Percentiles rank a stretch among this genome's conserved stretches.
phyloP scores from a whole-genome alignment of 176 grass and related monocot genomes.

The Musa beccarii region DNA sequence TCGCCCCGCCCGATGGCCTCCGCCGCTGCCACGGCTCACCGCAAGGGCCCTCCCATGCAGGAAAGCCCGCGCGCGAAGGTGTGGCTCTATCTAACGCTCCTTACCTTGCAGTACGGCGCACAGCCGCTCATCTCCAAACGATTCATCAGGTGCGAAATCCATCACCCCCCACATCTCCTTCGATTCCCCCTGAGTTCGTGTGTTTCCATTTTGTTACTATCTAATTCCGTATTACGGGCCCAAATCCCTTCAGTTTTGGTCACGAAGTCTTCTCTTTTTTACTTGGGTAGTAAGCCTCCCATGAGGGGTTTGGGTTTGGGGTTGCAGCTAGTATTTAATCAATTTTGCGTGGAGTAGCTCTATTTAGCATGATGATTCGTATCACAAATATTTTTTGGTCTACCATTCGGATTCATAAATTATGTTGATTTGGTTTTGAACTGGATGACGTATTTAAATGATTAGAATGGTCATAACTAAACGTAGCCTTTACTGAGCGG shows the following conservation, averaged over 20 bases:
- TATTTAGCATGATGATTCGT: too few relatives aligned
- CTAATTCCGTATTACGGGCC: not conserved
- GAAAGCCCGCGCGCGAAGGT: conserved; percentile 26
- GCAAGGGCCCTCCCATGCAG: not conserved
- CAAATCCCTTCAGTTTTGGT: not conserved
- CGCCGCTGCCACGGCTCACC: not conserved
- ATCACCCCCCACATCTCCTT: not conserved
- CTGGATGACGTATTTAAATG: not conserved
- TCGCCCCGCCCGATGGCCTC: not conserved
- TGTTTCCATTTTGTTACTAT: conserved; percentile 1
- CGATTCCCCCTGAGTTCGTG: not conserved
- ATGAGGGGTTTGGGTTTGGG: not conserved
- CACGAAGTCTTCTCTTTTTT: not conserved
- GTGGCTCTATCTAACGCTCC: conserved; percentile 61
- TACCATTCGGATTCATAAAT: not conserved
- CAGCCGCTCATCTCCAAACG: conserved; percentile 98
- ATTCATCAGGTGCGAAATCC: conserved; percentile 48
- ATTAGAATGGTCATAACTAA: not conserved
- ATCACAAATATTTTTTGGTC: not conserved
- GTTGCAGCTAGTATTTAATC: not conserved
- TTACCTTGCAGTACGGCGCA: conserved; percentile 88
- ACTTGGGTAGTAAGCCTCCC: too few relatives aligned
- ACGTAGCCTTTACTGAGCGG: too few relatives aligned
- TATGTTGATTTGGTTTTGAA: not conserved
- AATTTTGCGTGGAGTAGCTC: not conserved